Evolutionary conservation across 2,329 filamentous ascomycete species (phyloP).

Genomic region (Cryoendolithus antarcticus): DNA sequence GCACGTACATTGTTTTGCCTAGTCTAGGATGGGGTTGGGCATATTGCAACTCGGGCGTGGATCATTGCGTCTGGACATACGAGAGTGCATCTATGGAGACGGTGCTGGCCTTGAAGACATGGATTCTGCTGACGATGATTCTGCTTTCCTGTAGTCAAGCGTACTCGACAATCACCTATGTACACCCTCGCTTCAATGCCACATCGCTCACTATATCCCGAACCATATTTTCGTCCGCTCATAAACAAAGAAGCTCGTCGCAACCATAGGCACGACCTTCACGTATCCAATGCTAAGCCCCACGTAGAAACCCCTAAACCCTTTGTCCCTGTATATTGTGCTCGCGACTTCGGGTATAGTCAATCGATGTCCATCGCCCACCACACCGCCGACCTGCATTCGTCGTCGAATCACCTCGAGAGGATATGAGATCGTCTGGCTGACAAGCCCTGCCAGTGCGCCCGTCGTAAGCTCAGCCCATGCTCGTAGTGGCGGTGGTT

Average conservation of each 20-base stretch:
- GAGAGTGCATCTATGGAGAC: no score
- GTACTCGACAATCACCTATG: no score
- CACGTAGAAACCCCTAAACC: constrained; percentile 75
- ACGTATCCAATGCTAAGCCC: constrained; percentile 89
- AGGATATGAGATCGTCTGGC: constrained; percentile 86
- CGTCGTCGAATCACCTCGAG: constrained; percentile 81
- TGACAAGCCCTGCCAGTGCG: constrained; percentile 74
- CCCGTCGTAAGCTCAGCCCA: constrained; percentile 82
- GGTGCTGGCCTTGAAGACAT: no score
- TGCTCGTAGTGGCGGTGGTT: constrained; percentile 61
- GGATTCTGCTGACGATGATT: no score
- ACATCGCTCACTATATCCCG: constrained; percentile 27
- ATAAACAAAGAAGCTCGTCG: constrained; percentile 59
- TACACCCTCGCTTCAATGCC: no score
- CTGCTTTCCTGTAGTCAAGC: no score
- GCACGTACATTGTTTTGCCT: no score
- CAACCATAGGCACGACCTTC: constrained; percentile 84
- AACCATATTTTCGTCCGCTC: constrained; percentile 49
- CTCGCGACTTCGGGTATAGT: constrained; percentile 66
- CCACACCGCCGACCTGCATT: constrained; percentile 93
- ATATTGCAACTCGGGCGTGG: no score
- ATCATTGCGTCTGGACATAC: no score
- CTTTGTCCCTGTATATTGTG: constrained; percentile 64
- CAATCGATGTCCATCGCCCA: constrained; percentile 74
- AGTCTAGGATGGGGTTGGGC: no score